A percentile compares a stretch with the other conserved stretches of the same genome.
phyloP scores from a whole-genome alignment of 23 red algal genomes.

The Gracilaria vermiculophylla region DNA sequence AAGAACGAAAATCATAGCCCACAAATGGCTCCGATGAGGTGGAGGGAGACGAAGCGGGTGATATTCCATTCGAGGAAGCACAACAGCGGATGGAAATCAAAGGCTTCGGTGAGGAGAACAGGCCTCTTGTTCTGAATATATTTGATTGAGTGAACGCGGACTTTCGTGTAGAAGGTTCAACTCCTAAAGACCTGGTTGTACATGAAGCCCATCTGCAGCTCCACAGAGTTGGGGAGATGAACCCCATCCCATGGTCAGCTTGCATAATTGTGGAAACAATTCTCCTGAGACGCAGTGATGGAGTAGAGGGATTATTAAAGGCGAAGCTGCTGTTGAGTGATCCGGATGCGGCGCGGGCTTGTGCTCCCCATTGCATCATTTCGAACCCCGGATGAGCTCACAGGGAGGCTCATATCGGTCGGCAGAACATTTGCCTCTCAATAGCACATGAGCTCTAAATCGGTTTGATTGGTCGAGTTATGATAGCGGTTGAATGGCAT shows the following conservation, averaged over 20 bases:
- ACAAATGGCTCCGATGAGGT: neutral
- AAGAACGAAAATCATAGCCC: slow-evolving; percentile 78
- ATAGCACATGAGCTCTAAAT: neutral
- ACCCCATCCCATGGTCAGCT: neutral
- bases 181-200: neutral
- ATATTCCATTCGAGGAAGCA: neutral
- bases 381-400: neutral
- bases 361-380: neutral
- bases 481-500: neutral
- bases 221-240: neutral
- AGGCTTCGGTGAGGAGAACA: neutral
- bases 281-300: neutral
- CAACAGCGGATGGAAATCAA: neutral
- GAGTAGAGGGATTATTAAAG: neutral
- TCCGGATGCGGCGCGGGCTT: neutral
- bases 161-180: neutral
- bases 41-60: neutral
- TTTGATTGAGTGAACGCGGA: neutral
- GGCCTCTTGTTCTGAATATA: neutral
- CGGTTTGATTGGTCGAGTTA: neutral
- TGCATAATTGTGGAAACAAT: neutral
- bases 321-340: neutral
- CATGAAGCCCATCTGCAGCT: neutral
- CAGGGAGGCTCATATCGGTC: neutral
- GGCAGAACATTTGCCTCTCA: neutral